Conservation (phyloP, 164 flowering plant species). For the Aristolochia contorta region DNA sequence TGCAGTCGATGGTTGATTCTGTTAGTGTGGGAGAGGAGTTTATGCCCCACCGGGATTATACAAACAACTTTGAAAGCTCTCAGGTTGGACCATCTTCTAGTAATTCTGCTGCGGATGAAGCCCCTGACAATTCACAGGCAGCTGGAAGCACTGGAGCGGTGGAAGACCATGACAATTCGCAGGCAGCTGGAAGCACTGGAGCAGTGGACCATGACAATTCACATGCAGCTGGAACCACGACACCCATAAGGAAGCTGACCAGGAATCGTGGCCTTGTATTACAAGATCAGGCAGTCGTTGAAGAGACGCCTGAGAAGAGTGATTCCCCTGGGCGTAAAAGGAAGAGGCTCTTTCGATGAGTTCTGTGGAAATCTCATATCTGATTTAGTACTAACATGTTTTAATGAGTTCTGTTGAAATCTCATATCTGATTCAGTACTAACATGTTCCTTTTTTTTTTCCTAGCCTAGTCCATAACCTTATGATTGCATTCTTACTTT, state of each 20-base stretch:
- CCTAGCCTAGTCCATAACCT: too few relatives aligned
- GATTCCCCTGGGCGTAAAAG: conserved; percentile 21
- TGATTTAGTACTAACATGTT: too few relatives aligned
- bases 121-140: too few relatives aligned
- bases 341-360: conserved; percentile 20
- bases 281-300: conserved; percentile 39
- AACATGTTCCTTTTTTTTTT: too few relatives aligned
- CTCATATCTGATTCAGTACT: too few relatives aligned
- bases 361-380: neutral
- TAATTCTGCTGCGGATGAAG: neutral
- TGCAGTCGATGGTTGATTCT: conserved; percentile 24
- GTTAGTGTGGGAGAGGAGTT: conserved; percentile 27
- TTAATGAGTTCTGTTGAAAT: too few relatives aligned
- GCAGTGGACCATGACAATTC: neutral
- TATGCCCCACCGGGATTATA: conserved; percentile 22
- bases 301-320: conserved; percentile 47
- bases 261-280: conserved; percentile 22
- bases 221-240: conserved; percentile 5
- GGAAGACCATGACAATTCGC: too few relatives aligned
- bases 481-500: too few relatives aligned
- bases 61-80: neutral
- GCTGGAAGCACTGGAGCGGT: neutral
- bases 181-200: neutral
- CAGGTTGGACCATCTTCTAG: neutral
- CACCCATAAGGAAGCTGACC: conserved; percentile 25